Base-by-base conservation (phyloP, 2,329 filamentous ascomycete genomes). In the Didymella keratinophila region DNA sequence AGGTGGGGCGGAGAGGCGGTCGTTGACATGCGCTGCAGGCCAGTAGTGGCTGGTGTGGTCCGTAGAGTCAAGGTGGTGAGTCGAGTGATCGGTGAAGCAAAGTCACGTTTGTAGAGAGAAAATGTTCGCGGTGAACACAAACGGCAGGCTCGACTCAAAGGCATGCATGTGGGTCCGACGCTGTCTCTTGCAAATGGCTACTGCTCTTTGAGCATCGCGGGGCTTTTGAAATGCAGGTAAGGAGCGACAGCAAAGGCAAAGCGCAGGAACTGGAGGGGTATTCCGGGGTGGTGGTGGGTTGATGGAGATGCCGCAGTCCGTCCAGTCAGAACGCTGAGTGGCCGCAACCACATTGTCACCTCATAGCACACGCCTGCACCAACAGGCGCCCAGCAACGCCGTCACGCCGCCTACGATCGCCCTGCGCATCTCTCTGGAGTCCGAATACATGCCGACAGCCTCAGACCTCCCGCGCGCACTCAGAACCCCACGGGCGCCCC, bases 361-460 rank as follows among this genome's bases (percentile, higher is more conserved):
- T 58, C 48, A 37, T 60, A 57, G 60, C 45, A 52, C 56, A 47
- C 47, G 50, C 45, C 62, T 55, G 46, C 56, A 55, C 49, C 49
- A 42, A 58, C 60, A 49, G 50, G 52, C 51, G 51, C 53, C 25
- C 61, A 54, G 52, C 52, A 52, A 57, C n/a, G 10, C 52, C 28
- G 28, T 39, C 16, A 47, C 45, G 39, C 46, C 51, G 41, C 41
- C 42, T 60, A 25, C 47, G 47, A 53, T 49, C 55, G 60, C 44
- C 21, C 12, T 32, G 10, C 12, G 36, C 41, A 30, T 46, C 20
- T 46, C 4, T n/a, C 23, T 20, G 27, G 44, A 39, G 12, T 50
- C 27, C 39, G 50, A 55, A 73, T 76, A 75, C 71, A 76, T 76
- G 73, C 71, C 66, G 70, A 60, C 65, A 57, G 49, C 61, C 66